Evolutionary conservation across 768 basidiomycete genomes (phyloP), one percentile per base, ranked within the genome.

Genomic region (Lactarius pseudohatsudake): DNA sequence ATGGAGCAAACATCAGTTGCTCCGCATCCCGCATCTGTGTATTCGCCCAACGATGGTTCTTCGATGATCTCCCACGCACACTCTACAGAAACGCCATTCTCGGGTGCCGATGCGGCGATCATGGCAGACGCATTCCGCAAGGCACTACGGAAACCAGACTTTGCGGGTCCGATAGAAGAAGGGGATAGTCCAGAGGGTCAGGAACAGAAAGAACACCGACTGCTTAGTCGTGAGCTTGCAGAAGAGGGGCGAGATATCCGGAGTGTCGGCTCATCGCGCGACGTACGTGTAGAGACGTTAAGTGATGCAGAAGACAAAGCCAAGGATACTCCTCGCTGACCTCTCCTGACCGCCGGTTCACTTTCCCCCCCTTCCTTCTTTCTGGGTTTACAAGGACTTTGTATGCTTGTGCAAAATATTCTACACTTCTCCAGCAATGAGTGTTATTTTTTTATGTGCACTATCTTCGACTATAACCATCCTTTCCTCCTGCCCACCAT

Each of bases 51-150:
- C 66, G 91, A 92, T 73, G 91, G 86, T 18, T 89, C 86, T 57
- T 92, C 91, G 57, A 87, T 86, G 8, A 85, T 87, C 57, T 90
- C 88, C 36, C 81, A 84, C 57, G 76, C 82, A 10, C 84, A 83
- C 45, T 86, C 85, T 47, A 79, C 82, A 57, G 85, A 86, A 61
- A 90, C 85, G 13, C 89, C 87, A 11, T 89, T 95, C 77, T 89
- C 88, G 55, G 88, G 86, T 22, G 88, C 90, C 26, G 94, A 96
- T 76, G 94, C 94, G 61, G 92, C 91, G 45, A 91, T 94, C 74
- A 92, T 96, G 86, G 93, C 94, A 47, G 89, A 93, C 79, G 94
- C 94, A 7, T 96, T 96, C 78, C 82, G 94, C 72, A 86, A 90
- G 75, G 91, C 90, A 70, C 79, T 96, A 73, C 83, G 94, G 75